A percentile compares a stretch with the other conserved stretches of the same genome.
These are phyloP conservation scores for Emiliania huxleyi DNA, from an alignment of 78 protist genomes.

Conservation along the genomic window DNA sequence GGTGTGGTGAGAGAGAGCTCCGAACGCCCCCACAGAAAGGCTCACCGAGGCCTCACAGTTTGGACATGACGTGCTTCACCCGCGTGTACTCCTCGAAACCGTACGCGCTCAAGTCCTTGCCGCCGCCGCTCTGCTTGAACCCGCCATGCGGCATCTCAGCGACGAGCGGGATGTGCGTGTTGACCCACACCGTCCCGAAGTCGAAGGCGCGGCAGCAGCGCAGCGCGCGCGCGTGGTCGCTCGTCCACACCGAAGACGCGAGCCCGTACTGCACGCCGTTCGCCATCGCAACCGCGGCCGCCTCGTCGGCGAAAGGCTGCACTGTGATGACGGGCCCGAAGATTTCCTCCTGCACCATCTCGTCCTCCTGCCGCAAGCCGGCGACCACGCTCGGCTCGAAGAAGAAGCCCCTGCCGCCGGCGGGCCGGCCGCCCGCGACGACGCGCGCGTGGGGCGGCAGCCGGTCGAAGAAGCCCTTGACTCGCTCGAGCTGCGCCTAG, in stretches of 20 bases:
- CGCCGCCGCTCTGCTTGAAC: too few relatives aligned
- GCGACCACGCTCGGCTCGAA: neutral
- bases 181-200: too few relatives aligned
- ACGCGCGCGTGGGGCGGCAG: neutral
- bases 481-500: too few relatives aligned
- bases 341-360: neutral
- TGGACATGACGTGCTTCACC: too few relatives aligned
- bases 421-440: neutral
- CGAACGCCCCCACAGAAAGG: too few relatives aligned
- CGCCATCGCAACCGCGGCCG: slow-evolving; percentile 49
- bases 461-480: neutral
- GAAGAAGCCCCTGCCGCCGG: neutral
- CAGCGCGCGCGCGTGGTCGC: slow-evolving; percentile 28
- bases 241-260: slow-evolving; percentile 78
- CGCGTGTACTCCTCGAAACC: too few relatives aligned
- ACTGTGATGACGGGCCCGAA: neutral
- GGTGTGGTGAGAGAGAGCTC: too few relatives aligned
- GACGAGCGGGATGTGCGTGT: too few relatives aligned
- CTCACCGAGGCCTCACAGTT: too few relatives aligned
- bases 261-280: slow-evolving; percentile 81
- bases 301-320: neutral
- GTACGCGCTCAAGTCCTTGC: too few relatives aligned
- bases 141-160: too few relatives aligned
- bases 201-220: too few relatives aligned
- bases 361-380: neutral